Conservation (phyloP, 202 grass and related monocot species). For the Setaria italica region DNA sequence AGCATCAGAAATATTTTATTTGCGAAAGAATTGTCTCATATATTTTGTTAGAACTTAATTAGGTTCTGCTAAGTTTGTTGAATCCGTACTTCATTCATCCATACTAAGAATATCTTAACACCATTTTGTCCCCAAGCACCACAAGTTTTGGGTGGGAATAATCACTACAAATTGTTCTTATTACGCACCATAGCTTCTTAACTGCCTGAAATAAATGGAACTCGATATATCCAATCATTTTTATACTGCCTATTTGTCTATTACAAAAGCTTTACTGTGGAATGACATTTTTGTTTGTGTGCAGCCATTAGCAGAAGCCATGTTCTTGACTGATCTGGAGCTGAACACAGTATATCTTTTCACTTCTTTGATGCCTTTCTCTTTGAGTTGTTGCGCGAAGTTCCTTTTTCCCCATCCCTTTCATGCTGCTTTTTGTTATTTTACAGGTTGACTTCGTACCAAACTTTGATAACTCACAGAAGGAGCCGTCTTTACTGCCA, state of each 20-base stretch:
- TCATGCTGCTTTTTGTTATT: constrained; percentile 46
- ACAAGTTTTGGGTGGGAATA: neutral
- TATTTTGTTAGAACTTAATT: constrained; percentile 23
- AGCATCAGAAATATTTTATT: neutral
- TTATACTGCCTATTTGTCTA: neutral
- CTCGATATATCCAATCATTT: neutral
- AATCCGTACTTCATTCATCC: constrained; percentile 8
- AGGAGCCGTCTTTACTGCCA: constrained; percentile 94
- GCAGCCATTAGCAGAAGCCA: constrained; percentile 86
- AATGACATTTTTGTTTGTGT: constrained; percentile 49
- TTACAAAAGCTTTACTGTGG: neutral
- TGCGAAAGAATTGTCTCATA: neutral
- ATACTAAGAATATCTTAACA: neutral
- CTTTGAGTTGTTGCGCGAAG: neutral
- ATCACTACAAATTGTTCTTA: constrained; percentile 6
- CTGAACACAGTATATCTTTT: constrained; percentile 74
- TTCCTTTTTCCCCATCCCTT: constrained; percentile 25
- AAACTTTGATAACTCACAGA: constrained; percentile 98
- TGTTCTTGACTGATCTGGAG: constrained; percentile 96
- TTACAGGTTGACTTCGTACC: constrained; percentile 84
- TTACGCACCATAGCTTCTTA: neutral
- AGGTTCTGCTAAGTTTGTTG: constrained; percentile 2
- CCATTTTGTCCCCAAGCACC: neutral
- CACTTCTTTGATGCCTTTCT: constrained; percentile 21
- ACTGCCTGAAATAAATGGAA: neutral